These are phyloP conservation scores for Pinus tabuliformis DNA, from an alignment of 75 land plant genomes.

Conservation along the genomic window DNA sequence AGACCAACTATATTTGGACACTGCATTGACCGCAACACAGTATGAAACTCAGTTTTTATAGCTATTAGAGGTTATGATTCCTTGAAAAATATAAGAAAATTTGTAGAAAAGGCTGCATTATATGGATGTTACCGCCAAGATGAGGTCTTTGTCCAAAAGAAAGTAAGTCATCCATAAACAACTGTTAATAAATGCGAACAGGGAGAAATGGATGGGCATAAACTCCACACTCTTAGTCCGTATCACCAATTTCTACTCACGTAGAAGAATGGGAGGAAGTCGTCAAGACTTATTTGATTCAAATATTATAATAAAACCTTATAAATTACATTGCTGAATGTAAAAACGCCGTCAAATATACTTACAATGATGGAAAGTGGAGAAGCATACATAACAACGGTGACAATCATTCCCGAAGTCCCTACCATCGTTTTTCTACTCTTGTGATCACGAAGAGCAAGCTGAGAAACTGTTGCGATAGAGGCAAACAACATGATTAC, in stretches of 20 bases:
- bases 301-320: neutral
- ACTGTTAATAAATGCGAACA: constrained; percentile 50
- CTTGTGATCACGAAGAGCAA: constrained; percentile 32
- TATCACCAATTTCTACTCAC: constrained; percentile 58
- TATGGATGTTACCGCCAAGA: constrained; percentile 42
- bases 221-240: constrained; percentile 75
- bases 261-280: neutral
- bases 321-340: neutral
- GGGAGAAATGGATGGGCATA: constrained; percentile 73
- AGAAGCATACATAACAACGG: constrained; percentile 42
- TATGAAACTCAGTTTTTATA: no score
- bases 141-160: constrained; percentile 41
- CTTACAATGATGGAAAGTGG: constrained; percentile 49
- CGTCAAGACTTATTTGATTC: neutral
- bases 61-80: neutral
- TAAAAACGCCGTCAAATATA: neutral
- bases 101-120: neutral
- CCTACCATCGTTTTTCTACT: constrained; percentile 41
- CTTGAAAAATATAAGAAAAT: neutral
- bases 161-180: constrained; percentile 63
- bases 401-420: constrained; percentile 26
- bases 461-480: constrained; percentile 20
- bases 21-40: no score
- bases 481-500: constrained; percentile 12
- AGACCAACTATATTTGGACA: no score